A percentile compares a stretch with the other conserved stretches of the same genome.
phyloP scores from a whole-genome alignment of 2,329 filamentous ascomycete genomes.

The Cephalotrichum gorgonifer region DNA sequence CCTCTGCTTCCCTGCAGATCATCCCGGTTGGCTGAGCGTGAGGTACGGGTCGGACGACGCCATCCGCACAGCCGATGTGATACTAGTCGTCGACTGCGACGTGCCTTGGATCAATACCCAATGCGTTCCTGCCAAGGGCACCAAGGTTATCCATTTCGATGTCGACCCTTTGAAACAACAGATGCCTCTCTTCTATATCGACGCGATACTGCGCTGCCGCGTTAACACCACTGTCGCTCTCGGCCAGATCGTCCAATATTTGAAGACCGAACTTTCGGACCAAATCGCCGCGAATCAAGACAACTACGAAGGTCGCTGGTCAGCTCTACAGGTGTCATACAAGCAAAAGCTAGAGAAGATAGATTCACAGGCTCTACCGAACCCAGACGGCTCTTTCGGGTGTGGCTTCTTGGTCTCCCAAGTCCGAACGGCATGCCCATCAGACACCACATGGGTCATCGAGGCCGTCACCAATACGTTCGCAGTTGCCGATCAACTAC shows the following conservation, averaged over 20 bases:
- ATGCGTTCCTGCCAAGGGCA: conserved; percentile 41
- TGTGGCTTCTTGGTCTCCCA: conserved; percentile 26
- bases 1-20: conserved; percentile 69
- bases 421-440: conserved; percentile 21
- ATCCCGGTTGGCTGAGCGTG: conserved; percentile 58
- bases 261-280: too few species aligned
- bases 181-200: conserved; percentile 67
- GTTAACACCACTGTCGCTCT: too few species aligned
- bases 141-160: conserved; percentile 53
- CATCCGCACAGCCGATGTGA: conserved; percentile 70
- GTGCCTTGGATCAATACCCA: conserved; percentile 85
- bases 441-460: conserved; percentile 60
- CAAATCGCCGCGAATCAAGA: too few species aligned
- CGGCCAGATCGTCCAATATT: too few species aligned
- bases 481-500: conserved; percentile 61
- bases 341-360: too few species aligned
- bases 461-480: conserved; percentile 67
- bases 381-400: conserved; percentile 39
- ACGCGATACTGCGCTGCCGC: too few species aligned
- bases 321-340: too few species aligned
- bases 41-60: conserved; percentile 63
- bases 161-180: conserved; percentile 58
- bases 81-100: conserved; percentile 79
- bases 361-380: conserved; percentile 27
- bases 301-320: too few species aligned